Conservation (phyloP, 805 yeast species). For the Candida sphagnicola region DNA sequence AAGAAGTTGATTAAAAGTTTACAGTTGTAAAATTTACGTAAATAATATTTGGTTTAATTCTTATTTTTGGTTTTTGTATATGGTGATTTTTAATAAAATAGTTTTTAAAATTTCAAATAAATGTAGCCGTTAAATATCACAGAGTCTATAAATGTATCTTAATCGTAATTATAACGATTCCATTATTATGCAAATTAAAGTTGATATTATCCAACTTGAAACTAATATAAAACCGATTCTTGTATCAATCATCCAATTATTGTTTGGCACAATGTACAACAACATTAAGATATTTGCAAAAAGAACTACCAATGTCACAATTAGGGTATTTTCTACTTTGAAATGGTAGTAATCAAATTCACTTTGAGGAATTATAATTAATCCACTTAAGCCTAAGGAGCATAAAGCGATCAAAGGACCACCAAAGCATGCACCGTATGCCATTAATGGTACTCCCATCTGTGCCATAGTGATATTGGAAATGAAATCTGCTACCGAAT, state of each 20-base stretch:
- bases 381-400: conserved; percentile 77
- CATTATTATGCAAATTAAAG: conserved; percentile 19
- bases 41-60: background rate
- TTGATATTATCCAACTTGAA: conserved; percentile 26
- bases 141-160: no score
- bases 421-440: conserved; percentile 93
- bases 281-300: conserved; percentile 19
- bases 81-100: background rate
- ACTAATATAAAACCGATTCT: conserved; percentile 29
- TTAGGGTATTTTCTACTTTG: conserved; percentile 17
- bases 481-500: conserved; percentile 85
- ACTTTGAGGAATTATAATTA: conserved; percentile 21
- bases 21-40: background rate
- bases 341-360: conserved; percentile 12
- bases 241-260: conserved; percentile 31
- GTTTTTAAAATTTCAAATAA: no score
- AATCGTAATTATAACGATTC: conserved; percentile 14
- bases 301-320: conserved; percentile 16
- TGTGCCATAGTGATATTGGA: conserved; percentile 77
- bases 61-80: conserved; percentile 1
- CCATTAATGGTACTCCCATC: conserved; percentile 84
- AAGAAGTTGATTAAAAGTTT: conserved; percentile 33
- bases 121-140: no score
- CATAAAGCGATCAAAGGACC: conserved; percentile 81
- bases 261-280: conserved; percentile 15